phyloP scores from a whole-genome alignment of 805 yeast genomes.

The Candida odintsovae region DNA sequence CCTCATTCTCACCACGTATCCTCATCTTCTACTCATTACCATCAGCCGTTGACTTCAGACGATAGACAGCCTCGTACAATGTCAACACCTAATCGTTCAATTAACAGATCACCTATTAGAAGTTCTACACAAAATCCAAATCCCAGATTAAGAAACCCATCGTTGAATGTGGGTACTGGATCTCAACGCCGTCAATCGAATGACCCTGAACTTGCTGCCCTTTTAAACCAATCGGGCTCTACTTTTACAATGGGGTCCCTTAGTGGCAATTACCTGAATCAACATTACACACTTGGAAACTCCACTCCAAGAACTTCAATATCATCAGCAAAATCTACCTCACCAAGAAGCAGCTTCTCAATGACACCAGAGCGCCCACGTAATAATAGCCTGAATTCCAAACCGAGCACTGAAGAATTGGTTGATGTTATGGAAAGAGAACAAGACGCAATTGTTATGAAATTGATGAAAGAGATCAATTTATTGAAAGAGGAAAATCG shows the following conservation, averaged over 20 bases:
- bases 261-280: background rate
- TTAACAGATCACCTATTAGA: background rate
- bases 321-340: conserved; percentile 9
- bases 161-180: background rate
- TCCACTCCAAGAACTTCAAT: conserved; percentile 2
- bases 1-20: too few relatives aligned
- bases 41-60: background rate
- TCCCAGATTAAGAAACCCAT: background rate
- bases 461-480: conserved; percentile 57
- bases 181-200: background rate
- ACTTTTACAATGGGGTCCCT: background rate
- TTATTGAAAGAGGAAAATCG: conserved; percentile 48
- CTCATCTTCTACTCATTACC: background rate
- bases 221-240: background rate
- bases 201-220: background rate
- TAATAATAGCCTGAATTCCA: conserved; percentile 4
- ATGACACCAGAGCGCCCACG: background rate
- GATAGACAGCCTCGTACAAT: background rate
- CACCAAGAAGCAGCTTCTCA: conserved; percentile 18
- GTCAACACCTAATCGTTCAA: background rate
- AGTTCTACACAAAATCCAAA: background rate
- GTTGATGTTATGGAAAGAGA: conserved; percentile 64
- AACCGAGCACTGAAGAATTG: conserved; percentile 39
- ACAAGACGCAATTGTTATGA: conserved; percentile 69
- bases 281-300: background rate